Percentiles rank a stretch among this genome's conserved stretches.
These are phyloP conservation scores for Eucalyptus tenuipes DNA, from an alignment of 345 rosid genomes.

Conservation along the genomic window DNA sequence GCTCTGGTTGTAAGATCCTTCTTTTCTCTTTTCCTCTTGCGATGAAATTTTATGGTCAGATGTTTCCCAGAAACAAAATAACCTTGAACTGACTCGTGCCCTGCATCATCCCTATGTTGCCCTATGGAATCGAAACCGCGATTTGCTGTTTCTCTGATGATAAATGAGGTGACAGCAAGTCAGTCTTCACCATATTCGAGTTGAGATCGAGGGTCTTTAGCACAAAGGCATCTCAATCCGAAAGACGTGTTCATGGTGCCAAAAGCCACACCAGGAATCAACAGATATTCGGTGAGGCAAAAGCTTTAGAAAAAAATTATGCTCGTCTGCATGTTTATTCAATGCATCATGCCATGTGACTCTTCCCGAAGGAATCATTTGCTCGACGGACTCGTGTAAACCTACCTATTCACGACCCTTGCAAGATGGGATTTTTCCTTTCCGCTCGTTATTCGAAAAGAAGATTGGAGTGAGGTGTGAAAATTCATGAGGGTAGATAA, in stretches of 20 bases:
- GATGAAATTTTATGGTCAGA: not conserved
- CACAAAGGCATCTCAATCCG: not conserved
- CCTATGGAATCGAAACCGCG: not conserved
- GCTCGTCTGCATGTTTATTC: not conserved
- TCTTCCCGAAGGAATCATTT: not conserved
- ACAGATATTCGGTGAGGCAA: not conserved
- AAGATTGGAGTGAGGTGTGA: not conserved
- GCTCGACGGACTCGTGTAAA: not conserved
- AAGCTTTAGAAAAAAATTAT: not conserved
- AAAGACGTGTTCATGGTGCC: not conserved
- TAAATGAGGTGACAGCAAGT: not conserved
- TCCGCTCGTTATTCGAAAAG: not conserved
- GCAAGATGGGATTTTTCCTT: not conserved
- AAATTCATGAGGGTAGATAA: not conserved
- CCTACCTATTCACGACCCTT: not conserved
- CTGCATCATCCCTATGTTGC: not conserved
- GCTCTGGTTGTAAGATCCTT: not conserved
- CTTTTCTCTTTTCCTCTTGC: not conserved
- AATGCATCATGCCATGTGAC: not conserved
- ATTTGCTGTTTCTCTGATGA: not conserved
- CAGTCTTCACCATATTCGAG: not conserved
- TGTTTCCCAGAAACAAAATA: not conserved
- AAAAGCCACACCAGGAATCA: not conserved
- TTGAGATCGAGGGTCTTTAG: not conserved
- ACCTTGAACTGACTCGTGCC: not conserved